Base-by-base conservation (phyloP, 768 basidiomycete species). In the Hebeloma cylindrosporum region DNA sequence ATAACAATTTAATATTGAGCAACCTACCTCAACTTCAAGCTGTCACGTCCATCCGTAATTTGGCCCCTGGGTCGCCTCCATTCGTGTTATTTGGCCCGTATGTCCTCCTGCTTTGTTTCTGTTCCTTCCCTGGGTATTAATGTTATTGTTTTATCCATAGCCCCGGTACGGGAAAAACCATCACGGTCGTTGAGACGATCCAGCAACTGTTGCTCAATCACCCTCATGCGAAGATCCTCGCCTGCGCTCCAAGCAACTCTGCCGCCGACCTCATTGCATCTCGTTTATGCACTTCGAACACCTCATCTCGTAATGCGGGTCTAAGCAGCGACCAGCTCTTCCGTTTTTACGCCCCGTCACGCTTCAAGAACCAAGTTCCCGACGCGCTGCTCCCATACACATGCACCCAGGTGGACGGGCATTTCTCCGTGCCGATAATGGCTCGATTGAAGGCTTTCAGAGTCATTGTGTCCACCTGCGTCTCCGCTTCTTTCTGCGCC, bases 231-330 rank as follows among this genome's bases (percentile, higher is more conserved):
- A 69, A 63, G 20, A 71, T 85, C 41, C 70, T 85, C 2, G 83
- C 77, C 0, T 84, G 82, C 51, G 83, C 83, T 0, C 83, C 83
- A 0, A 83, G 75, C 61, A 85, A 85, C 58, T 80, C 79, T 1
- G 83, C 82, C 0, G 82, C 80, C 1, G 83, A 85, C 50, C 61
- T 83, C 16, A 67, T 83, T 17, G 72, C 79, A 1, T 56, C 65
- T 20, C 66, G 73, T 4, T n/a, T n/a, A n/a, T n/a, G n/a, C n/a
- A n/a, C 68, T 83, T 2, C 26, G 37, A 10, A 36, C 33, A n/a
- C n/a, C n/a, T n/a, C n/a, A n/a, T n/a, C n/a, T n/a, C n/a, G n/a
- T n/a, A n/a, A n/a, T n/a, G n/a, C n/a, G 0, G 45, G 43, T 2
- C 64, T 79, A 7, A 60, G 62, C 17, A 43, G 53, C 0, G 52